A percentile compares a stretch with the other conserved stretches of the same genome.
These are phyloP conservation scores for Salinomyces thailandicus DNA, from an alignment of 2,329 filamentous ascomycete genomes.

Conservation along the genomic window DNA sequence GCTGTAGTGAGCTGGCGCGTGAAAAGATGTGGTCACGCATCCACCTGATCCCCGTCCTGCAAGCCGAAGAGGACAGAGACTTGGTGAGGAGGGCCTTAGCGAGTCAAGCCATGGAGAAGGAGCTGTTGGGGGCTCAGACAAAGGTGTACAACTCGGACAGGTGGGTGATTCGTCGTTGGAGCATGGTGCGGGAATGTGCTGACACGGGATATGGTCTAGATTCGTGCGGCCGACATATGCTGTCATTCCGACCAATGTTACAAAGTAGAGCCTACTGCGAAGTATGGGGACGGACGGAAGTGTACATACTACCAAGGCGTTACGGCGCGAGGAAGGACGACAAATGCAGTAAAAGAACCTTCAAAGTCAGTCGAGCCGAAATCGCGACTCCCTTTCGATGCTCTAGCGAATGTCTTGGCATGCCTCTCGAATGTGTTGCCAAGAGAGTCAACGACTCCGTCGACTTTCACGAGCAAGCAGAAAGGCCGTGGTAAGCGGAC, in stretches of 20 bases:
- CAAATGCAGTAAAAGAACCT: neutral
- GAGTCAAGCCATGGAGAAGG: conserved; percentile 81
- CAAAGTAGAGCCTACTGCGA: conserved; percentile 44
- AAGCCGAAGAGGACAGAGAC: conserved; percentile 95
- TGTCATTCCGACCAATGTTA: conserved; percentile 52
- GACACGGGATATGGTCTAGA: conserved; percentile 37
- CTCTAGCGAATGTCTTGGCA: no score
- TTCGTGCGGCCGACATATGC: conserved; percentile 75
- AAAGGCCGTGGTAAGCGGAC: no score
- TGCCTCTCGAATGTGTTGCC: no score
- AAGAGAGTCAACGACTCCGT: no score
- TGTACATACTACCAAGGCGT: neutral
- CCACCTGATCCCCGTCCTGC: conserved; percentile 82
- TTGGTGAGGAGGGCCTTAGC: conserved; percentile 78
- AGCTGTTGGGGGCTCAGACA: conserved; percentile 71
- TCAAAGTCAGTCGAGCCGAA: no score
- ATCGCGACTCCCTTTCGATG: no score
- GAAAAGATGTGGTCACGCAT: conserved; percentile 99
- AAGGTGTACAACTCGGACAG: conserved; percentile 82
- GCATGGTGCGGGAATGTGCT: conserved; percentile 3
- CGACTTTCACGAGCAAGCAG: no score
- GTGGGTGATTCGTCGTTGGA: conserved; percentile 42
- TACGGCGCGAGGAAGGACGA: neutral
- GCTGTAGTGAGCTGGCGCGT: conserved; percentile 70
- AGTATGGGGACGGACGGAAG: neutral